Conservation (phyloP, 2,329 filamentous ascomycete genomes). For the Talaromyces islandicus region DNA sequence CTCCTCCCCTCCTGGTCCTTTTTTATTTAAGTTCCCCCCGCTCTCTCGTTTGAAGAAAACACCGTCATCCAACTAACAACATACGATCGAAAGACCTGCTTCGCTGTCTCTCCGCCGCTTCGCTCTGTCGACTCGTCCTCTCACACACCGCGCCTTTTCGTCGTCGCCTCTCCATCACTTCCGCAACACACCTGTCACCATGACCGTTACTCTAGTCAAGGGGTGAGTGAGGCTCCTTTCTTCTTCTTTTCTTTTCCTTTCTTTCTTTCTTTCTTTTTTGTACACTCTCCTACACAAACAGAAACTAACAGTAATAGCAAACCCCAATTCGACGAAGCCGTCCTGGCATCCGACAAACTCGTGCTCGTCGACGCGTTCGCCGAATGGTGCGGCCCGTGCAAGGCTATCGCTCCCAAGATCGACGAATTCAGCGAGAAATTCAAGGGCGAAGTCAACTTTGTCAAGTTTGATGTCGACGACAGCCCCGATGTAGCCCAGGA, state of each 20-base stretch:
- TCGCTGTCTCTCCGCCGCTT: constrained; percentile 12
- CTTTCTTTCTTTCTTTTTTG: too few relatives aligned
- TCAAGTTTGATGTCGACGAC: constrained; percentile 88
- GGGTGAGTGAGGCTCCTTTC: constrained; percentile 31
- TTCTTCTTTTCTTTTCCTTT: constrained; percentile 4
- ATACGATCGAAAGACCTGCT: constrained; percentile 9
- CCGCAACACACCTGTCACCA: constrained; percentile 38
- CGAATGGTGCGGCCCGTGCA: constrained; percentile 93
- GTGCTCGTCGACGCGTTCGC: constrained; percentile 83
- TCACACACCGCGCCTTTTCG: constrained; percentile 21
- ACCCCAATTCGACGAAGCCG: constrained; percentile 51
- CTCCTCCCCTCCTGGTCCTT: constrained; percentile 1
- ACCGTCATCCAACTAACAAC: background rate
- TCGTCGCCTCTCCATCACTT: constrained; percentile 29
- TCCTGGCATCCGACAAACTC: constrained; percentile 45
- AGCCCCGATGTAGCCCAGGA: constrained; percentile 68
- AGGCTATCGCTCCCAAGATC: constrained; percentile 74
- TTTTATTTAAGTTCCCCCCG: background rate
- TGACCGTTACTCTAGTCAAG: constrained; percentile 40
- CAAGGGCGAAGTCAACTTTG: constrained; percentile 59
- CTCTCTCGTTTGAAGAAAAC: background rate
- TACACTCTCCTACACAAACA: too few relatives aligned
- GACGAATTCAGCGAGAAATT: constrained; percentile 56
- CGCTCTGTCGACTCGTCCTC: background rate
- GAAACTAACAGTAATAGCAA: constrained; percentile 39